Conservation (phyloP, 352 stramenopile species). For the Phytophthora crassamura region DNA sequence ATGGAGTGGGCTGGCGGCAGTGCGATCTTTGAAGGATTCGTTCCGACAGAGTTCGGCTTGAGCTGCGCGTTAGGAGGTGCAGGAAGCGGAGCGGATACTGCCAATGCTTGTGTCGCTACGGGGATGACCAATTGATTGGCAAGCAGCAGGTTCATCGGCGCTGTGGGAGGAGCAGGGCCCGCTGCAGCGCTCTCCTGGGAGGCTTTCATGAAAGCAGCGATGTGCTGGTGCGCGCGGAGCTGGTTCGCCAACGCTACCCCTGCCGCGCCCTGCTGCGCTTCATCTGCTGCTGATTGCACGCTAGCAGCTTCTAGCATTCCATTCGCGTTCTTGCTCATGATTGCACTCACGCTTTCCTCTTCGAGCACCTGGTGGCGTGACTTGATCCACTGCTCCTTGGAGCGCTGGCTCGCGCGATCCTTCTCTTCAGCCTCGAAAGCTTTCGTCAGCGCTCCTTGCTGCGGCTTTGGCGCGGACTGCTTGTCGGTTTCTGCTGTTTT, state of each 20-base stretch:
- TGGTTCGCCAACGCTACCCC: constrained; percentile 40
- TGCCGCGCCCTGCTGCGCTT: constrained; percentile 23
- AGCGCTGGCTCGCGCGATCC: constrained; percentile 57
- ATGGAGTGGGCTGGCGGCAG: constrained; percentile 47
- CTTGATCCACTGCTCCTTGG: constrained; percentile 69
- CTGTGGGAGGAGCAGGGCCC: constrained; percentile 1
- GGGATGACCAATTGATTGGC: constrained; percentile 31
- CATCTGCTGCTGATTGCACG: constrained; percentile 14
- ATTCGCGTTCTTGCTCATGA: constrained; percentile 46
- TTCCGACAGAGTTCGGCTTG: constrained; percentile 21
- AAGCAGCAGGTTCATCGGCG: constrained; percentile 26
- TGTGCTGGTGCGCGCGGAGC: constrained; percentile 38
- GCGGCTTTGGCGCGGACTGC: constrained; percentile 12
- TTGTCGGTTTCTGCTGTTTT: background rate
- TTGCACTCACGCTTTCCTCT: constrained; percentile 65
- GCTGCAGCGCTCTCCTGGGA: constrained; percentile 14
- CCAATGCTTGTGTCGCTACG: constrained; percentile 8
- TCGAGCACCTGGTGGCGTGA: constrained; percentile 62
- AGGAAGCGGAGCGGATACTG: constrained; percentile 19
- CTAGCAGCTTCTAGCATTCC: constrained; percentile 44
- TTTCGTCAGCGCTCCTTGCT: constrained; percentile 48
- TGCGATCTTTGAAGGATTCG: constrained; percentile 41
- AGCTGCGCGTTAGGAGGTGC: constrained; percentile 19
- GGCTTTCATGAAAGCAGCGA: constrained; percentile 36
- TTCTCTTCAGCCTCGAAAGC: constrained; percentile 65